These are phyloP conservation scores for Tuber indicum DNA, from an alignment of 495 filamentous ascomycete genomes.

Conservation along the genomic window DNA sequence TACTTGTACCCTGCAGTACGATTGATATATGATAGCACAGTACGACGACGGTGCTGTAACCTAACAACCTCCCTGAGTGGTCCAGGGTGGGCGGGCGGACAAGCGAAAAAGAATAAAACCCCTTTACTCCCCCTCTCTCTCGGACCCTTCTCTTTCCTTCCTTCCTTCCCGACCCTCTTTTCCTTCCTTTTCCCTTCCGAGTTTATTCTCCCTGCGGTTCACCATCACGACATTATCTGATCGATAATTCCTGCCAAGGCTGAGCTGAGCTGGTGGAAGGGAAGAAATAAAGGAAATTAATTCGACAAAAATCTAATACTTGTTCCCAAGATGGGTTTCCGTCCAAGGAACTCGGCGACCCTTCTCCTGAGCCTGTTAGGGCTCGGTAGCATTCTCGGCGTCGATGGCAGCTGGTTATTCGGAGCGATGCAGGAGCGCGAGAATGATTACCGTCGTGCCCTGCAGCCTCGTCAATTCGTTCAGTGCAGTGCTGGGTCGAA, in stretches of 20 bases:
- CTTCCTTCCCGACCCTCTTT: neutral
- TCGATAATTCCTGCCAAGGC: neutral
- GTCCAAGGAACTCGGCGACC: neutral
- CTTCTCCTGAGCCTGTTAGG: slow-evolving; percentile 2
- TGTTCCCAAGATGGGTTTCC: neutral
- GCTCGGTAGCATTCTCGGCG: slow-evolving; percentile 12
- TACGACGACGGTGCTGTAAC: neutral
- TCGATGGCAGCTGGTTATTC: slow-evolving; percentile 13
- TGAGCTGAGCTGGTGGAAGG: neutral
- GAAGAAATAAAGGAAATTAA: neutral
- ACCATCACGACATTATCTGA: neutral
- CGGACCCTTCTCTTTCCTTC: neutral
- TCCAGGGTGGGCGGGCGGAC: neutral
- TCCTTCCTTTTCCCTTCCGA: neutral
- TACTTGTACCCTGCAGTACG: neutral
- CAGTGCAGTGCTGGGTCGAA: slow-evolving; percentile 6
- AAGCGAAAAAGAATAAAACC: neutral
- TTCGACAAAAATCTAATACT: neutral
- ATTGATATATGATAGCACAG: neutral
- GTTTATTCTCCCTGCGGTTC: neutral
- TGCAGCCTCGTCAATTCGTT: slow-evolving; percentile 2
- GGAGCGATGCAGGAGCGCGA: slow-evolving; percentile 16
- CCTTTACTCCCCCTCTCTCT: neutral
- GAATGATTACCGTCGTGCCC: neutral
- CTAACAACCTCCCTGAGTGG: neutral